Conservation (phyloP, 2,329 filamentous ascomycete species). For the Penicillium sp. region DNA sequence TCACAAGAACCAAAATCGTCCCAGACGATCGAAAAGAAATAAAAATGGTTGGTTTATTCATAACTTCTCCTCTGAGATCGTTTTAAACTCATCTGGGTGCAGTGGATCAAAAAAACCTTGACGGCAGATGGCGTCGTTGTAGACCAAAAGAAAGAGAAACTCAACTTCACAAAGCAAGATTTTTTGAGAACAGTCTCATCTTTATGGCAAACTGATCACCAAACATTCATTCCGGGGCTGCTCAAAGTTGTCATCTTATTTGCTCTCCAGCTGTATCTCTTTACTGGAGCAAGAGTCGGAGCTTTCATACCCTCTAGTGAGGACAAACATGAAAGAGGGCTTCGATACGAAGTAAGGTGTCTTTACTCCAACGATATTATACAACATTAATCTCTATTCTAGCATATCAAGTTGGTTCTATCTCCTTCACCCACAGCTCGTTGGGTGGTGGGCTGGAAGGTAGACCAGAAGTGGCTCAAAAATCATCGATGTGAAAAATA, state of each 20-base stretch:
- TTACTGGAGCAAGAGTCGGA: conserved; percentile 6
- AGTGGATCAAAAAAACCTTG: neutral
- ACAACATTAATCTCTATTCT: neutral
- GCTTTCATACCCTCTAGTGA: conserved; percentile 4
- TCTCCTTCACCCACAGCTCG: neutral
- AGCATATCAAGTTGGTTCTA: conserved; percentile 5
- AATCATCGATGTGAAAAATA: conserved; percentile 1
- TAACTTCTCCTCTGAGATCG: neutral
- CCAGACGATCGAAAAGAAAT: neutral
- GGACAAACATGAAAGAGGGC: conserved; percentile 2
- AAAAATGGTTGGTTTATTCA: neutral
- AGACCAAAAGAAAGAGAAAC: neutral
- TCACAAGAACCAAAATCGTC: neutral
- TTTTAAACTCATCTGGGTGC: neutral
- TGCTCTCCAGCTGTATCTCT: conserved; percentile 5
- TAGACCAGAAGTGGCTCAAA: conserved; percentile 2
- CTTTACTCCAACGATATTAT: neutral
- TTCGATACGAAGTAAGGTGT: conserved; percentile 1
- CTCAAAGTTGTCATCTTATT: conserved; percentile 1
- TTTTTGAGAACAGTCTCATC: neutral
- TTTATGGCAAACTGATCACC: neutral
- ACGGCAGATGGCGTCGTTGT: neutral
- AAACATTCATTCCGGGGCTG: conserved; percentile 1
- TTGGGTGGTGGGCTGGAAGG: conserved; percentile 1
- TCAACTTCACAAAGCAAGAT: conserved; percentile 2